Evolutionary conservation across 768 basidiomycete species (phyloP).

Genomic region (Daedaleopsis nitida): DNA sequence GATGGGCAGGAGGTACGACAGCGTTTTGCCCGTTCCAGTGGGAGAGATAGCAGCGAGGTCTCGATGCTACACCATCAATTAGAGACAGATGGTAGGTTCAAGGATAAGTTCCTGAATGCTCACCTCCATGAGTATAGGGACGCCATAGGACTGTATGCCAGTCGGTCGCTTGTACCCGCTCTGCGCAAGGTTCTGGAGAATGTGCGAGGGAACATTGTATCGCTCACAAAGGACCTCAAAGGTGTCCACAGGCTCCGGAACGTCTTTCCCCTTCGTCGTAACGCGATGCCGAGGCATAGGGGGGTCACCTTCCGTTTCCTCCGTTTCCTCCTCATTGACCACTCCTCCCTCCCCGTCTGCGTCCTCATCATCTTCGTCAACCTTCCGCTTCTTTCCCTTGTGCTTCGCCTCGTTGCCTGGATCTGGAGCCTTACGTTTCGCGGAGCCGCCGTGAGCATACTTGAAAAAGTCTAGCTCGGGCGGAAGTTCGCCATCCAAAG

Average conservation of each 20-base stretch:
- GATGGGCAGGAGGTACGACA: constrained; percentile 87
- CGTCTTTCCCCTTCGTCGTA: constrained; percentile 68
- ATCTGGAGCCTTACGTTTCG: constrained; percentile 51
- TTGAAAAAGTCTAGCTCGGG: constrained; percentile 91
- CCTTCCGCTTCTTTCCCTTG: constrained; percentile 32
- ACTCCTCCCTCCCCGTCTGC: constrained; percentile 13
- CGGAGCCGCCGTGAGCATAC: constrained; percentile 60
- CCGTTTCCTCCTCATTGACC: constrained; percentile 21
- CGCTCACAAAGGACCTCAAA: constrained; percentile 63
- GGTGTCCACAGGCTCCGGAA: constrained; percentile 58
- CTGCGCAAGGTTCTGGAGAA: constrained; percentile 64
- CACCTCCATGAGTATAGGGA: constrained; percentile 81
- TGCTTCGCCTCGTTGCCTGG: constrained; percentile 9
- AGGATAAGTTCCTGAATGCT: constrained; percentile 19
- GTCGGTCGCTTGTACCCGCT: constrained; percentile 71
- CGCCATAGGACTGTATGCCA: constrained; percentile 77
- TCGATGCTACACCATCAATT: constrained; percentile 50
- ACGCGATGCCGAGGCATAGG: constrained; percentile 59
- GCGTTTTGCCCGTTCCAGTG: constrained; percentile 96
- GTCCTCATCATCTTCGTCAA: constrained; percentile 21
- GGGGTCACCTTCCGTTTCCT: constrained; percentile 27
- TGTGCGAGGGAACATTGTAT: constrained; percentile 57
- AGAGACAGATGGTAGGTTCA: background rate
- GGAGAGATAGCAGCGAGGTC: constrained; percentile 95
- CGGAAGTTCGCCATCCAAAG: constrained; percentile 59